Conservation (phyloP, 352 stramenopile genomes). For the Phytophthora pisi region DNA sequence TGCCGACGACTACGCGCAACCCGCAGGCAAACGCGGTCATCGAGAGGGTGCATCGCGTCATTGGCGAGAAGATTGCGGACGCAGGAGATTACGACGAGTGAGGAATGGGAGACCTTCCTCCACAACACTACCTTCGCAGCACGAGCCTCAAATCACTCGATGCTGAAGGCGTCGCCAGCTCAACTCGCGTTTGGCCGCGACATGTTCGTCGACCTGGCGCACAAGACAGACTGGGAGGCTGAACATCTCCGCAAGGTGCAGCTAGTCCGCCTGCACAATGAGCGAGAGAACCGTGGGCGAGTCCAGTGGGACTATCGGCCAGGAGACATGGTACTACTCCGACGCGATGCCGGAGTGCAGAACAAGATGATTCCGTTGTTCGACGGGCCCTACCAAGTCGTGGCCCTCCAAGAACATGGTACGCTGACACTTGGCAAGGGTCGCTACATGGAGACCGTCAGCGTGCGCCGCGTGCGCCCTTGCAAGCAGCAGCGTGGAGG, state of each 20-base stretch:
- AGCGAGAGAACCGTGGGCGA: background rate
- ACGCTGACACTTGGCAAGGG: too few species aligned
- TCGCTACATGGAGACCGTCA: too few species aligned
- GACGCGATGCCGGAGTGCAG: too few species aligned
- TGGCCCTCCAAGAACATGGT: too few species aligned
- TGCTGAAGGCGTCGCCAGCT: background rate
- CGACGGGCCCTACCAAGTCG: too few species aligned
- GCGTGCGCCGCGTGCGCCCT: too few species aligned
- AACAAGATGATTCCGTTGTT: too few species aligned
- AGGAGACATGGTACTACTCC: background rate
- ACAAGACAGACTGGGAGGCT: background rate
- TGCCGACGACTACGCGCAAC: background rate
- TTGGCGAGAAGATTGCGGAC: constrained; percentile 11
- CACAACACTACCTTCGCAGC: constrained; percentile 8
- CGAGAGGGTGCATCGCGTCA: constrained; percentile 8
- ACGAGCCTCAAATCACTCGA: background rate
- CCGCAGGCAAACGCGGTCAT: constrained; percentile 12
- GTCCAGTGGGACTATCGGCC: background rate
- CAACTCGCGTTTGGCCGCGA: constrained; percentile 8
- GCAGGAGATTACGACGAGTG: background rate
- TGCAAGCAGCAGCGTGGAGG: too few species aligned
- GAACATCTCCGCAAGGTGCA: background rate
- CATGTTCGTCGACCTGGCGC: background rate
- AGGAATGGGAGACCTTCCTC: constrained; percentile 10
- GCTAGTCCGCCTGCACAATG: background rate